Evolutionary conservation across 108 stramenopile genomes (phyloP).

Genomic region (Parietichytrium sp.): DNA sequence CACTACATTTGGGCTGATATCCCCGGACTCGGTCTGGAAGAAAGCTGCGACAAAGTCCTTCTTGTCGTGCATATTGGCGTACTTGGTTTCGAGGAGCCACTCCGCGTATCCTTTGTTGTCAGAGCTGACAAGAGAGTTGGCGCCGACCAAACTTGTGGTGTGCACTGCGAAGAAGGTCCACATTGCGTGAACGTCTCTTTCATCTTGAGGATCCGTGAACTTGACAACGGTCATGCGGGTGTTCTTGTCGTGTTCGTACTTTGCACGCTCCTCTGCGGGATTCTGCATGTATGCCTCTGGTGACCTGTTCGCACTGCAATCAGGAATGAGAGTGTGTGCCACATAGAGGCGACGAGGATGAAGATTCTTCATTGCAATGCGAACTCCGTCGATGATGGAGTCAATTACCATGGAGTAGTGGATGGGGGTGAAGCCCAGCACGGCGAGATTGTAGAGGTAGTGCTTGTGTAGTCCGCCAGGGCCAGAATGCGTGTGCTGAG

Average conservation of each 20-base stretch:
- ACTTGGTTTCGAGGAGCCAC: conserved; percentile 27
- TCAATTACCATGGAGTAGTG: neutral
- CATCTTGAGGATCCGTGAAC: neutral
- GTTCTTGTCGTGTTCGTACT: conserved; percentile 8
- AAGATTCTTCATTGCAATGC: neutral
- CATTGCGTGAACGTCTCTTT: neutral
- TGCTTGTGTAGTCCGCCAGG: conserved; percentile 4
- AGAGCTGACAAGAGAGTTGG: conserved; percentile 15
- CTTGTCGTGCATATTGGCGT: neutral
- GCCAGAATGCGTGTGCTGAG: conserved; percentile 31
- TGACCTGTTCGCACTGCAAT: conserved; percentile 10
- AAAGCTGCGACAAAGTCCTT: no score
- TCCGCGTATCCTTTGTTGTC: conserved; percentile 36
- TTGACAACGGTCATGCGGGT: neutral
- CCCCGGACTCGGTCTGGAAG: conserved; percentile 13
- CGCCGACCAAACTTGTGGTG: conserved; percentile 10
- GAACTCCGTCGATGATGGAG: neutral
- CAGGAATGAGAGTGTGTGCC: neutral
- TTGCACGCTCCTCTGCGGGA: neutral
- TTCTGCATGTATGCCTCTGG: neutral
- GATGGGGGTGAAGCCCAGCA: neutral
- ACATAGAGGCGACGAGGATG: neutral
- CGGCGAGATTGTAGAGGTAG: conserved; percentile 11
- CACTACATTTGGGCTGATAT: conserved; percentile 13
- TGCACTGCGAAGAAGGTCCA: conserved; percentile 33